Evolutionary conservation across 768 basidiomycete genomes (phyloP), one percentile per base, ranked within the genome.

Genomic region (Mycena leptocephala): DNA sequence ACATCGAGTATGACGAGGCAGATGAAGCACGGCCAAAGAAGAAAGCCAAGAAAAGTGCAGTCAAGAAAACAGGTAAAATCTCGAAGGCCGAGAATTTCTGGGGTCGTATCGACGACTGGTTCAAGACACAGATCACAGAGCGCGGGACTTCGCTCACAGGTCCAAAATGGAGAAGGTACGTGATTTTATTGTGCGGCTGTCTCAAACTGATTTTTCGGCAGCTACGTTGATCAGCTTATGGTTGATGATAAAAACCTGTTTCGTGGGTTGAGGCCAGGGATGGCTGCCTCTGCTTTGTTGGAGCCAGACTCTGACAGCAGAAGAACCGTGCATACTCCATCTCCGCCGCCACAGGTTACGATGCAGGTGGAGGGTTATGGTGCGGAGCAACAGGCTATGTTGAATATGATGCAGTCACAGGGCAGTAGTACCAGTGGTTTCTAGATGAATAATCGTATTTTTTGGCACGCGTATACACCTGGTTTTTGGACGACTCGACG

Each of bases 31-130:
- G 22, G 0, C 65, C 48, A 6, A 3, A 26, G 9, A 66, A 66
- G 65, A 66, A 66, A 16, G 7, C 18, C 6, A 51, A 53, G 32
- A 66, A 33, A 30, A 37, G 20, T 2, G 0, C 39, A 22, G 13
- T 28, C 5, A 41, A 46, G 28, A 22, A 24, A 33, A 41, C 20
- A 26, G 46, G 65, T 8, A 51, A 53, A 24, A 9, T 66, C 24
- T 20, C 65, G 14, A 53, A 51, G 48, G 46, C 32, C 14, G 65
- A 66, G 20, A 35, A 66, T 22, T 66, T 66, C 32, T 66, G 46
- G 65, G 65, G 65, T 2, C 30, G 32, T 22, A n/a, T 66, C 11
- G 65, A 66, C n/a, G 32, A 66, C 32, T 66, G 48, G 46, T 66
- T 66, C 13, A 30, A 39, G 65, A 24, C 24, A 6, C 22, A 66